These are phyloP conservation scores for Ascoidea asiatica DNA, from an alignment of 805 yeast genomes.

Conservation along the genomic window DNA sequence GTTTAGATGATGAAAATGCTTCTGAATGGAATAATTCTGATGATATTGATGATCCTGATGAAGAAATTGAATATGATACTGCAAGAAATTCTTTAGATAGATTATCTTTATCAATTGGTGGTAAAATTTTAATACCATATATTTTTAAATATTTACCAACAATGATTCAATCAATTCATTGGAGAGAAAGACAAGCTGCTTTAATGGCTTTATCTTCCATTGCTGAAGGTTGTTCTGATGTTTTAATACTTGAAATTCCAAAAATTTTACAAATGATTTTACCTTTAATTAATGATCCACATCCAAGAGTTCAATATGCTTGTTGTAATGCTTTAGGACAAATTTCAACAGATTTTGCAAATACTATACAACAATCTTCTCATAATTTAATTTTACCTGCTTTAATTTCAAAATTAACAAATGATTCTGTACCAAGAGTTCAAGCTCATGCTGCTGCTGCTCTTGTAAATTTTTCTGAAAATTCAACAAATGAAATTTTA, in stretches of 20 bases:
- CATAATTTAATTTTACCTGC: slow-evolving; percentile 79
- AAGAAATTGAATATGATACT: slow-evolving; percentile 64
- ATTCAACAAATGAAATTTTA: slow-evolving; percentile 71
- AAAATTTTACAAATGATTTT: slow-evolving; percentile 71
- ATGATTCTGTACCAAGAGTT: slow-evolving; percentile 72
- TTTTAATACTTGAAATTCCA: slow-evolving; percentile 69
- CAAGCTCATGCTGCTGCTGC: slow-evolving; percentile 99
- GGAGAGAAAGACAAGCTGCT: slow-evolving; percentile 97
- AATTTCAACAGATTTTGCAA: slow-evolving; percentile 93
- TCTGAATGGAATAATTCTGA: slow-evolving; percentile 79
- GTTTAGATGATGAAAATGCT: slow-evolving; percentile 78
- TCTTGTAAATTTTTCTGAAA: slow-evolving; percentile 86
- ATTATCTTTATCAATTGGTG: slow-evolving; percentile 71
- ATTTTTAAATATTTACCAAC: slow-evolving; percentile 76
- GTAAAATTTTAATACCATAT: slow-evolving; percentile 72
- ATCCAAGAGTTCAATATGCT: slow-evolving; percentile 93
- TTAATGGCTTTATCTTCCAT: slow-evolving; percentile 94
- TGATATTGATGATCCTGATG: slow-evolving; percentile 70
- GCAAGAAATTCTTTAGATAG: slow-evolving; percentile 94
- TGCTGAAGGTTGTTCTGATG: slow-evolving; percentile 94
- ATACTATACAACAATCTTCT: slow-evolving; percentile 67
- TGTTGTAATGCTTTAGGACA: slow-evolving; percentile 96
- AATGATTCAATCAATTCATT: slow-evolving; percentile 60
- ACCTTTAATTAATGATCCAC: slow-evolving; percentile 76
- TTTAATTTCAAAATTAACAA: slow-evolving; percentile 64